Conservation (phyloP, 2,329 filamentous ascomycete genomes). For the Xylariaceae sp. region DNA sequence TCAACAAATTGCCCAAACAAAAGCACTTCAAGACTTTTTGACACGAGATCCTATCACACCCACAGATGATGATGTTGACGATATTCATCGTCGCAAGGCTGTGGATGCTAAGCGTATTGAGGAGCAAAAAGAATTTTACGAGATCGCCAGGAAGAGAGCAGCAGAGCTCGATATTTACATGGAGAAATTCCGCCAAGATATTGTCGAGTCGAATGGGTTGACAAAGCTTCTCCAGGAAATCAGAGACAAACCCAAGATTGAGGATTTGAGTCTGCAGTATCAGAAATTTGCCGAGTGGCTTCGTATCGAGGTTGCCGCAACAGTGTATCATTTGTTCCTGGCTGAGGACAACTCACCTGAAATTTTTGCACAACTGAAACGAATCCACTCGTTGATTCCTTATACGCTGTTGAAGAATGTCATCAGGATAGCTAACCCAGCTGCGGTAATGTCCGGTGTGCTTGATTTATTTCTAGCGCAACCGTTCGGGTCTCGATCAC, state of each 20-base stretch:
- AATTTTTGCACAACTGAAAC: constrained; percentile 87
- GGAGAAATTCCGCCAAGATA: constrained; percentile 77
- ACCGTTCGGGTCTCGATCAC: constrained; percentile 82
- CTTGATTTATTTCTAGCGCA: constrained; percentile 94
- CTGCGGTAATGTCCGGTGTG: constrained; percentile 93
- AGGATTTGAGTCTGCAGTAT: constrained; percentile 88
- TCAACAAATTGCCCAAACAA: constrained; percentile 75
- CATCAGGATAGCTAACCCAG: constrained; percentile 92
- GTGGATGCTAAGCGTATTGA: constrained; percentile 86
- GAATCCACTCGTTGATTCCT: constrained; percentile 90
- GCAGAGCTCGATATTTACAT: constrained; percentile 96
- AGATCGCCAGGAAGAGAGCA: constrained; percentile 85
- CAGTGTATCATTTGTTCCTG: constrained; percentile 93
- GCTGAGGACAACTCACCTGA: constrained; percentile 98
- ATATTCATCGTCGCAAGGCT: constrained; percentile 73
- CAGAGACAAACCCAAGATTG: constrained; percentile 80
- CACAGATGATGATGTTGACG: constrained; percentile 77
- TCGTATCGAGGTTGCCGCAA: constrained; percentile 93
- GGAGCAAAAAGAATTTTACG: constrained; percentile 92
- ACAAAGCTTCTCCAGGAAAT: constrained; percentile 93
- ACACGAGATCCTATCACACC: constrained; percentile 66
- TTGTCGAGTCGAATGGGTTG: constrained; percentile 72
- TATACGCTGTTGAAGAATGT: constrained; percentile 95
- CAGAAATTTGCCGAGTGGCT: constrained; percentile 98
- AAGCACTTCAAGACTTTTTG: constrained; percentile 80